Percentiles rank a stretch among this genome's conserved stretches.
Evolutionary conservation across 1,139 yeast species (phyloP).

Genomic region (Pichia sp.): DNA sequence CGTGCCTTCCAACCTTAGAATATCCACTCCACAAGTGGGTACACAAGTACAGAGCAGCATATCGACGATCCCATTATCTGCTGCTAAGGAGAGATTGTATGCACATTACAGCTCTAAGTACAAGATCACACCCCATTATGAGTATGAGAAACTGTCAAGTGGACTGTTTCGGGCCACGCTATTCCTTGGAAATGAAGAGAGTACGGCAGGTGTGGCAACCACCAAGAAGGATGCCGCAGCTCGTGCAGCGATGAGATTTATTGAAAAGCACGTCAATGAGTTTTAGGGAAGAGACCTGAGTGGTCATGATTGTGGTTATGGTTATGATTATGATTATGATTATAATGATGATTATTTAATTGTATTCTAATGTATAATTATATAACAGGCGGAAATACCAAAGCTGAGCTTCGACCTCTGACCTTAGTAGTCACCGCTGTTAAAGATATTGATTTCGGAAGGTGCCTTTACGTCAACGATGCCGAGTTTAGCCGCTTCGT

Average conservation of each 20-base stretch:
- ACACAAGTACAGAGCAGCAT: background rate
- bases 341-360: no score
- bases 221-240: slow-evolving; percentile 15
- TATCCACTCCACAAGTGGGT: no score
- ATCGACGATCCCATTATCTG: slow-evolving; percentile 1
- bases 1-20: no score
- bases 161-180: slow-evolving; percentile 8
- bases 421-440: slow-evolving; percentile 63
- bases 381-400: no score
- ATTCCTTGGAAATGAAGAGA: background rate
- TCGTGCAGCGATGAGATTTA: slow-evolving; percentile 10
- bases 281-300: no score
- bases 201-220: slow-evolving; percentile 5
- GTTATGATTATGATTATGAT: no score
- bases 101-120: slow-evolving; percentile 7
- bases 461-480: slow-evolving; percentile 75
- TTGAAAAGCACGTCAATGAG: slow-evolving; percentile 2
- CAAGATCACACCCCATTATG: slow-evolving; percentile 7
- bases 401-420: no score
- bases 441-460: slow-evolving; percentile 83
- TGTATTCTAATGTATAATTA: no score
- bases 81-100: slow-evolving; percentile 10
- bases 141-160: slow-evolving; percentile 1
- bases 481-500: slow-evolving; percentile 37
- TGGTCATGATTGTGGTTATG: no score